phyloP scores from a whole-genome alignment of 352 stramenopile genomes.

The Phytophthora quininea region DNA sequence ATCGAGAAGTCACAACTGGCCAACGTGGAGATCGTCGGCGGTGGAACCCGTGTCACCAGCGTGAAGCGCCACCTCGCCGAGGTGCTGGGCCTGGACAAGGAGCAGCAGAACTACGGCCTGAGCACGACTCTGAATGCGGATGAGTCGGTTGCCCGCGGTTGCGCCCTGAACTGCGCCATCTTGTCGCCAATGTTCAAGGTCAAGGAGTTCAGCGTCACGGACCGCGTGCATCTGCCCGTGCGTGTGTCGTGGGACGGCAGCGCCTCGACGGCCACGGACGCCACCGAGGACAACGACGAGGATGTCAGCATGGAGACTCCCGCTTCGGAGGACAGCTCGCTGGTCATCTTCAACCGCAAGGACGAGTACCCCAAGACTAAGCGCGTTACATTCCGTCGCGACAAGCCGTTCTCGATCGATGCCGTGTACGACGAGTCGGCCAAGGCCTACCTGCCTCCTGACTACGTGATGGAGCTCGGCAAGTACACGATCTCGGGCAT shows the following conservation, averaged over 20 bases:
- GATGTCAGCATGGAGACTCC: slow-evolving; percentile 81
- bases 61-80: slow-evolving; percentile 94
- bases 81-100: slow-evolving; percentile 93
- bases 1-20: slow-evolving; percentile 90
- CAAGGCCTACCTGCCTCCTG: slow-evolving; percentile 61
- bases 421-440: slow-evolving; percentile 90
- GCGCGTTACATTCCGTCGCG: slow-evolving; percentile 95
- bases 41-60: slow-evolving; percentile 94
- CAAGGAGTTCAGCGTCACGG: slow-evolving; percentile 90
- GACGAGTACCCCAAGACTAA: slow-evolving; percentile 98
- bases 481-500: slow-evolving; percentile 94
- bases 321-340: slow-evolving; percentile 66
- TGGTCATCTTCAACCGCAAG: slow-evolving; percentile 96
- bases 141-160: slow-evolving; percentile 97
- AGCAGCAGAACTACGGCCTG: slow-evolving; percentile 96
- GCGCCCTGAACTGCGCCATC: slow-evolving; percentile 98
- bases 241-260: slow-evolving; percentile 93
- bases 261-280: slow-evolving; percentile 48
- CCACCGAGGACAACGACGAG: slow-evolving; percentile 83
- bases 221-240: slow-evolving; percentile 92
- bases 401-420: slow-evolving; percentile 93
- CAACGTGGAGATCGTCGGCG: slow-evolving; percentile 96
- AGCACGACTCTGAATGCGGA: slow-evolving; percentile 99
- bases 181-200: slow-evolving; percentile 98
- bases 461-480: slow-evolving; percentile 84